Base-by-base conservation (phyloP, 129 eudicot species). In the Saussurea involucrata region DNA sequence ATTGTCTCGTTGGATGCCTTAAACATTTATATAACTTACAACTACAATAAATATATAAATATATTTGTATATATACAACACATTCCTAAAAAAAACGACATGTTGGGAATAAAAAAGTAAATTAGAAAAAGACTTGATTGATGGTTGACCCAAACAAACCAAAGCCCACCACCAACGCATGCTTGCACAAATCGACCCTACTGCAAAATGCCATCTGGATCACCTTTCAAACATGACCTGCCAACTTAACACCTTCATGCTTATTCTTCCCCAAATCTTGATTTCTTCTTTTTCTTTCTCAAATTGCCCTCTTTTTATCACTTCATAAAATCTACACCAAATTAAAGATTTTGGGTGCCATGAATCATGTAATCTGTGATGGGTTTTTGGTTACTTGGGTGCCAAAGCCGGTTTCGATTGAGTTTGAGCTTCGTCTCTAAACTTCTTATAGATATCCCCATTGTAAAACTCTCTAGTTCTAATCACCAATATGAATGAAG, bases 401-500 rank as follows among this genome's bases (percentile, higher is more conserved):
- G 64, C 4, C 25, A 58, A 21, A 58, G 12, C 27, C 24, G 63
- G 3, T 57, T 57, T 58, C 25, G 64, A 11, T 58, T 8, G 65
- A 53, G 8, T n/a, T 53, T 37, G 71, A 37, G 60, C 64, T 24
- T 8, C 76, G 6, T 80, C 76, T 72, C 92, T 73, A 24, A 85
- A 88, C 74, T 80, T 85, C 77, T 80, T 80, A 67, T 85, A 85
- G 15, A 88, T 88, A 15, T 85, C 92, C 25, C 84, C 82, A 15
- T 63, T 80, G 55, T 88, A 88, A 29, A 76, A 88, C 69, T 83
- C 60, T 21, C 86, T 71, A 49, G 92, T 88, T 42, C 92, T 88
- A 0, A 36, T 4, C 34, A 88, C 92, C 84, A 88, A 75, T n/a
- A 88, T 69, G 63, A 85, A 15, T 5, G 87, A 88, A 36, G 85